phyloP scores from a whole-genome alignment of 441 rosid species.

The Hypseocharis bilobata region DNA sequence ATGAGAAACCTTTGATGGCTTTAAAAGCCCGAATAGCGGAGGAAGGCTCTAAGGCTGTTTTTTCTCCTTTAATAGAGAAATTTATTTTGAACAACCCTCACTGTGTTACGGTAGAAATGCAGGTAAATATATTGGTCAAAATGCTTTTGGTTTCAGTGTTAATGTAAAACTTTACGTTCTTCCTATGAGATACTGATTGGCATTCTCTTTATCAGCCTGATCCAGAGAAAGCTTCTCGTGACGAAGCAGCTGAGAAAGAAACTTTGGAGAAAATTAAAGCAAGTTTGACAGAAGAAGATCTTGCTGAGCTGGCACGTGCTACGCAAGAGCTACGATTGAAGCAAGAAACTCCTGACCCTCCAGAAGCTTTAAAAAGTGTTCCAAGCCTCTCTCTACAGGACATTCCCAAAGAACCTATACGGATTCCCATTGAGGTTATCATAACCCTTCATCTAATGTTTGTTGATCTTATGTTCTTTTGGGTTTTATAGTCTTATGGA shows the following conservation, averaged over 20 bases:
- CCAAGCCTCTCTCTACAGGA: constrained; percentile 65
- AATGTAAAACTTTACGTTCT: not conserved
- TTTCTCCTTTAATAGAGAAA: constrained; percentile 75
- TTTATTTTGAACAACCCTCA: constrained; percentile 67
- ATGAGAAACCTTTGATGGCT: constrained; percentile 63
- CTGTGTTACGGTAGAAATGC: constrained; percentile 77
- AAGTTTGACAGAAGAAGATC: constrained; percentile 77
- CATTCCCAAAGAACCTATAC: constrained; percentile 75
- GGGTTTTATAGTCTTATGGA: constrained; percentile 15
- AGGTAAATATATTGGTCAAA: constrained; percentile 31
- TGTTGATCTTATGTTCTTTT: not conserved
- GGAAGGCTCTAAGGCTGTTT: constrained; percentile 83
- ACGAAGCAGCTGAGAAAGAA: constrained; percentile 68
- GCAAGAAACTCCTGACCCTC: constrained; percentile 91
- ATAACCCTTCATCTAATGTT: constrained; percentile 11
- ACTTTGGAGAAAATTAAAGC: constrained; percentile 51
- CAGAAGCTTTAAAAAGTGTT: constrained; percentile 67
- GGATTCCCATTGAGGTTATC: constrained; percentile 63
- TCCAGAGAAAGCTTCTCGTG: constrained; percentile 68
- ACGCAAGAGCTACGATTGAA: constrained; percentile 70
- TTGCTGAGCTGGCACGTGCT: constrained; percentile 67
- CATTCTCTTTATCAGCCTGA: constrained; percentile 50
- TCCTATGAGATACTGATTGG: constrained; percentile 11
- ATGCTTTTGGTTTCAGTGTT: constrained; percentile 6
- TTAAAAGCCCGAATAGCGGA: constrained; percentile 68